Evolutionary conservation across 163 green algal species (phyloP), one percentile per base, ranked within the genome.

Genomic region (Coccomyxa subellipsoidea): DNA sequence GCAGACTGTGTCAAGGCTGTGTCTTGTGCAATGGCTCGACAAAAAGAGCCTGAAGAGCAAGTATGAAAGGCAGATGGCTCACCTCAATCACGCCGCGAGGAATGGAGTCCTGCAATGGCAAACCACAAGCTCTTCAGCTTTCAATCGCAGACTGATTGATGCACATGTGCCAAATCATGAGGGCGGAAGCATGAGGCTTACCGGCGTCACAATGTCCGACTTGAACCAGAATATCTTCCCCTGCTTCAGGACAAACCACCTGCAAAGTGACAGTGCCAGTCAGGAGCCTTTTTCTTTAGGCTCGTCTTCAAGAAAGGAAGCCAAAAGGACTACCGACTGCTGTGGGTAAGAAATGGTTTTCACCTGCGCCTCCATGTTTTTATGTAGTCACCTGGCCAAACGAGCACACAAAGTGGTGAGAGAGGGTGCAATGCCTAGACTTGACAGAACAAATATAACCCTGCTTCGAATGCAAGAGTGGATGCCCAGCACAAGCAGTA

Each of bases 211-310:
- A 7, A 94, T 87, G 72, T 98, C 93, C 5, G 91, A 91, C 82
- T 98, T 97, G 88, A 99, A 99, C 97, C 97, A 99, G 84, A 99
- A 99, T 37, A 99, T 98, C 84, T 97, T 98, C 38, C 96, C 96
- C 53, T 98, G 90, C 88, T 99, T 99, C 38, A 99, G 86, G 2
- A 99, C 92, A 84, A 99, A 99, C 94, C 94, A 99, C 83, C 96
- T 96, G 90, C 85, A 77, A 37, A 54, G 54, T 27, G 47, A 77
- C 3, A 5, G 40, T 23, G 69, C 12, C n/a, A 25, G 18, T 37
- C 31, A 76, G 18, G 15, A 34, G n/a, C 34, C 27, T 4, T 76
- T 59, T 6, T 59, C 8, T 59, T 18, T 34, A 76, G 69, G 4
- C 4, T 39, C 4, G 21, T 36, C 34, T 18, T 34, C 34, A 21